Conservation (phyloP, 495 filamentous ascomycete genomes). For the Aspergillus saccharolyticus region DNA sequence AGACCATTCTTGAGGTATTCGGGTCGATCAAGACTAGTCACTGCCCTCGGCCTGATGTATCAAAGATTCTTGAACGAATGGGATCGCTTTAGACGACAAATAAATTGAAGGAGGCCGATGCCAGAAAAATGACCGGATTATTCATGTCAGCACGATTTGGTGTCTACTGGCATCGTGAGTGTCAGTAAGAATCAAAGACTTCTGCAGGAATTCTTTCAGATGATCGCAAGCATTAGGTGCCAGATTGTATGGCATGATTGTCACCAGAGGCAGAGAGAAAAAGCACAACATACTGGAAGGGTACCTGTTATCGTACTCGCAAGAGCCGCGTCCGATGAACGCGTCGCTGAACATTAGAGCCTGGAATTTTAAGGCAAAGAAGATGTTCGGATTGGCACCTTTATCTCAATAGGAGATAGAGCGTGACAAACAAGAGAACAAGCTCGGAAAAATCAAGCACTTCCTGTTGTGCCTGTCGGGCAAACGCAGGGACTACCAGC, state of each 20-base stretch:
- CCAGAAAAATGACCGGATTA: conserved; percentile 29
- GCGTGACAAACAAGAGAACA: background rate
- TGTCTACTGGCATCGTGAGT: background rate
- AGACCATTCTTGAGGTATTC: conserved; percentile 31
- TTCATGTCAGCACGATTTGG: conserved; percentile 37
- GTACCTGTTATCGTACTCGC: conserved; percentile 27
- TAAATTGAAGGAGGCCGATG: conserved; percentile 33
- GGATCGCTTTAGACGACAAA: conserved; percentile 23
- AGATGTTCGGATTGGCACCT: background rate
- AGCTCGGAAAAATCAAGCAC: background rate
- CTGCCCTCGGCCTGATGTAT: conserved; percentile 10
- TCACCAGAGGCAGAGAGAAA: background rate
- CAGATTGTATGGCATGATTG: conserved; percentile 5
- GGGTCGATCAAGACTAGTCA: background rate
- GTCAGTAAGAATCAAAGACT: conserved; percentile 13
- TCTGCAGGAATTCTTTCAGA: background rate
- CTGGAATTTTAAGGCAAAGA: background rate
- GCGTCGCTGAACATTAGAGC: conserved; percentile 20
- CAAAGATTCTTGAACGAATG: conserved; percentile 10
- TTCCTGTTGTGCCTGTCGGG: conserved; percentile 13
- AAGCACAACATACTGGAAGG: conserved; percentile 25
- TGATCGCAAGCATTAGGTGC: background rate
- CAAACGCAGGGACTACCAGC: conserved; percentile 15
- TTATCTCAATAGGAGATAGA: background rate
- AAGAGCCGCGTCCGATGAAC: conserved; percentile 22